These are phyloP conservation scores for Neopestalotiopsis sp. DNA, from an alignment of 2,329 filamentous ascomycete species.

Conservation along the genomic window DNA sequence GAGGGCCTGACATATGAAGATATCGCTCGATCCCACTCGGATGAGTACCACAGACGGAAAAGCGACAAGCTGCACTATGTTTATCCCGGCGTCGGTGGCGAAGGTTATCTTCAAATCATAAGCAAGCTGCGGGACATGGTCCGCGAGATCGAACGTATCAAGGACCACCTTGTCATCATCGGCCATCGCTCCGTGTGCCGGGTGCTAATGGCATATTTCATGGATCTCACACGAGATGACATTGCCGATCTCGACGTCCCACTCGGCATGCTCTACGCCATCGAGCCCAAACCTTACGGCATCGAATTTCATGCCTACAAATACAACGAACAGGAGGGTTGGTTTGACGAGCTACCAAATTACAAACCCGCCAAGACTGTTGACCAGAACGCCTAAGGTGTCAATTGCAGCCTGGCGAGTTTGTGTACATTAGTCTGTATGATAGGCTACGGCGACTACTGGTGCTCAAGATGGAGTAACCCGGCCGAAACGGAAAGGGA, in stretches of 20 bases:
- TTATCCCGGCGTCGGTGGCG: constrained; percentile 93
- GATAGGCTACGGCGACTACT: background rate
- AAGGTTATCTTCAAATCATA: constrained; percentile 96
- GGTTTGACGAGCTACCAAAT: constrained; percentile 86
- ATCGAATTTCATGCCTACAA: constrained; percentile 96
- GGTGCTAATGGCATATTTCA: constrained; percentile 95
- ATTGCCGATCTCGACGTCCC: constrained; percentile 95
- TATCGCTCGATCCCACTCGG: constrained; percentile 78
- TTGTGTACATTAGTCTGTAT: background rate
- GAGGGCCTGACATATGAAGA: constrained; percentile 95
- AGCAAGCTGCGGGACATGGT: constrained; percentile 95
- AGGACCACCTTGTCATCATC: constrained; percentile 90
- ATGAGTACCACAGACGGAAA: constrained; percentile 82
- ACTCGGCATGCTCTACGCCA: constrained; percentile 89
- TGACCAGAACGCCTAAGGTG: constrained; percentile 11
- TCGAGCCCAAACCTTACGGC: constrained; percentile 97
- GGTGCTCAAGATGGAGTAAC: background rate
- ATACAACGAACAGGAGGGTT: constrained; percentile 78
- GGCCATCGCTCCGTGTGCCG: constrained; percentile 91
- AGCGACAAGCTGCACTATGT: constrained; percentile 93
- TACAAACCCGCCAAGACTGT: constrained; percentile 66
- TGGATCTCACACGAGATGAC: constrained; percentile 86
- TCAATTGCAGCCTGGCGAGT: background rate
- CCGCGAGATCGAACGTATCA: constrained; percentile 95
- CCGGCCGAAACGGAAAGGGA: background rate